phyloP scores from a whole-genome alignment of 2,329 filamentous ascomycete genomes.

The Cladosporium sphaerospermum region DNA sequence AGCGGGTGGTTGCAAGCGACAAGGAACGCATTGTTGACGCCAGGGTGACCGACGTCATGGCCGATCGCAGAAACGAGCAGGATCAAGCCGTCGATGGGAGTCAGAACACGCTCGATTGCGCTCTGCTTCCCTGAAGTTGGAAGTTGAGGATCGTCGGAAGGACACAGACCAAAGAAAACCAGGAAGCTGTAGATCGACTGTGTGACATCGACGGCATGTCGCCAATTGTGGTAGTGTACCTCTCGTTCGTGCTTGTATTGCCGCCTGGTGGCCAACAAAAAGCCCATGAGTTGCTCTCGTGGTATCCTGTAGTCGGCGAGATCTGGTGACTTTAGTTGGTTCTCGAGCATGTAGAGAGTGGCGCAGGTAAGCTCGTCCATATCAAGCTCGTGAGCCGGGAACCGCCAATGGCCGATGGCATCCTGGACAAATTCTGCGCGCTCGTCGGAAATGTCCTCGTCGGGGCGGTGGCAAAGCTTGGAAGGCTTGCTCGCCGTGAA shows the following conservation, averaged over 20 bases:
- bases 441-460: slow-evolving; percentile 61
- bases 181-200: slow-evolving; percentile 91
- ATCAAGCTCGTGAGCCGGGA: slow-evolving; percentile 80
- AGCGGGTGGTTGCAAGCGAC: slow-evolving; percentile 86
- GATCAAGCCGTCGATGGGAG: slow-evolving; percentile 80
- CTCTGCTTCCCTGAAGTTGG: slow-evolving; percentile 37
- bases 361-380: slow-evolving; percentile 87
- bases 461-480: slow-evolving; percentile 34
- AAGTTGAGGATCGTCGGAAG: slow-evolving; percentile 67
- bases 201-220: slow-evolving; percentile 91
- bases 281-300: slow-evolving; percentile 63
- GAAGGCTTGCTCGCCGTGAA: slow-evolving; percentile 14
- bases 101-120: slow-evolving; percentile 68
- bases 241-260: slow-evolving; percentile 71
- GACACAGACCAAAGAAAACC: slow-evolving; percentile 53
- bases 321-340: slow-evolving; percentile 76
- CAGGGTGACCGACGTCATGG: slow-evolving; percentile 94
- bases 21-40: slow-evolving; percentile 96
- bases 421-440: slow-evolving; percentile 54
- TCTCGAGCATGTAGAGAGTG: slow-evolving; percentile 81
- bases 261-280: slow-evolving; percentile 78
- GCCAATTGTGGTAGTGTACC: slow-evolving; percentile 81
- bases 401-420: slow-evolving; percentile 74
- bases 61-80: slow-evolving; percentile 93
- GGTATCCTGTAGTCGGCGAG: slow-evolving; percentile 55